phyloP scores from a whole-genome alignment of 164 flowering plant species.

The Magnolia changhungtana region DNA sequence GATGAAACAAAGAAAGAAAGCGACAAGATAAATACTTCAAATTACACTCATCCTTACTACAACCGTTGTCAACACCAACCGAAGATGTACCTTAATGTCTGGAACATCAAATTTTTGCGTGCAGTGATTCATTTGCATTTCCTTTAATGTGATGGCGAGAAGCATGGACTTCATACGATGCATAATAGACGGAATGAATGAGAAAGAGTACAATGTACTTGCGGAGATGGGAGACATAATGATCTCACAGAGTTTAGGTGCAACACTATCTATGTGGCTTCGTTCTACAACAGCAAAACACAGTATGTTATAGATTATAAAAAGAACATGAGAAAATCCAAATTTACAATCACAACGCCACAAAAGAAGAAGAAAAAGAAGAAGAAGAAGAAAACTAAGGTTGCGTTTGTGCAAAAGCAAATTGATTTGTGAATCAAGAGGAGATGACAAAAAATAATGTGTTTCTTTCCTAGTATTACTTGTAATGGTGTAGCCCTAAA shows the following conservation, averaged over 20 bases:
- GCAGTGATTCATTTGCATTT: slow-evolving; percentile 40
- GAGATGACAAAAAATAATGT: too few species aligned
- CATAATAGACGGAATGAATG: slow-evolving; percentile 78
- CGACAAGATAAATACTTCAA: too few species aligned
- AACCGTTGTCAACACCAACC: too few species aligned
- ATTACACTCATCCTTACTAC: too few species aligned
- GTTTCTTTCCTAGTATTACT: too few species aligned
- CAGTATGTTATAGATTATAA: slow-evolving; percentile 1
- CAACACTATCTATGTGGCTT: slow-evolving; percentile 50
- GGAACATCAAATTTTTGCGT: slow-evolving; percentile 55
- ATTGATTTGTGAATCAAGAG: too few species aligned
- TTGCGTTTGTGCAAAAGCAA: too few species aligned
- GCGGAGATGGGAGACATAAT: slow-evolving; percentile 66
- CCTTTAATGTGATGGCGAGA: slow-evolving; percentile 54
- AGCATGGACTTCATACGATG: slow-evolving; percentile 72
- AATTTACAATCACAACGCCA: not conserved
- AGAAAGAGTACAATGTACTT: slow-evolving; percentile 53
- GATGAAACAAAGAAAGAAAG: too few species aligned
- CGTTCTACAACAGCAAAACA: slow-evolving; percentile 37
- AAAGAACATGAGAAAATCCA: not conserved
- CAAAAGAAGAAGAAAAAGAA: not conserved
- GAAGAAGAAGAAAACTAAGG: not conserved
- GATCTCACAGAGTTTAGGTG: slow-evolving; percentile 73
- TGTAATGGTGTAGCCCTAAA: too few species aligned
- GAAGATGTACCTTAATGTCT: slow-evolving; percentile 46